Evolutionary conservation across 1,284 basidiomycete species (phyloP).

Genomic region (Papiliotrema flavescens): DNA sequence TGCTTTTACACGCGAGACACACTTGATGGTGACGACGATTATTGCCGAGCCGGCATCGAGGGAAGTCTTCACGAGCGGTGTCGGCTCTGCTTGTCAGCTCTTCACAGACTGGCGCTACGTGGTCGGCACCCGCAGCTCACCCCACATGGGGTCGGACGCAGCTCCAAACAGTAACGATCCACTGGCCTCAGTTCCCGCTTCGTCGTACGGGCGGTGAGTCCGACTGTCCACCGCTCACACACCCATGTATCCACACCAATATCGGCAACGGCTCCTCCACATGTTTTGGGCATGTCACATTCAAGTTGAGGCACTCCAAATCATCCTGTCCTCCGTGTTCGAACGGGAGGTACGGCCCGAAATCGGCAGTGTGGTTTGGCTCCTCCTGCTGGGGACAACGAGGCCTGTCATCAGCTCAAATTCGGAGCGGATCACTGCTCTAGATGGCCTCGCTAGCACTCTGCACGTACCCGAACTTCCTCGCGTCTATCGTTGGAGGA

Average conservation of each 20-base stretch:
- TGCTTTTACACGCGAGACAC: neutral
- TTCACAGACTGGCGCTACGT: neutral
- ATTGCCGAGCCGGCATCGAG: constrained; percentile 1
- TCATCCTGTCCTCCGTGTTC: constrained; percentile 5
- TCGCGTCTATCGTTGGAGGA: neutral
- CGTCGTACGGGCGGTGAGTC: neutral
- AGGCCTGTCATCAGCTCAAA: constrained; percentile 3
- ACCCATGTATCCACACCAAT: constrained; percentile 14
- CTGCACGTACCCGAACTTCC: neutral
- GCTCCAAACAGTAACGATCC: constrained; percentile 9
- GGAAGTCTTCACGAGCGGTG: neutral
- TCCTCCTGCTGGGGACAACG: constrained; percentile 11
- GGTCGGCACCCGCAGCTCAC: neutral
- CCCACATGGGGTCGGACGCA: constrained; percentile 11
- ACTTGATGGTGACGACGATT: constrained; percentile 10
- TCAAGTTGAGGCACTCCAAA: constrained; percentile 12
- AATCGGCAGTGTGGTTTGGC: constrained; percentile 9
- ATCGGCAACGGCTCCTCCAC: constrained; percentile 5
- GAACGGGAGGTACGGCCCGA: constrained; percentile 10
- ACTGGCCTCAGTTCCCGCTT: neutral
- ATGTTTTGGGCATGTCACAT: neutral
- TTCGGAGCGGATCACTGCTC: neutral
- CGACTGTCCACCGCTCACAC: neutral
- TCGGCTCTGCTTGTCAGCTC: constrained; percentile 2
- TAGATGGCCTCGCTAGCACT: too few relatives aligned